phyloP scores from a whole-genome alignment of 257 asterid species.

The Scutellaria minor region DNA sequence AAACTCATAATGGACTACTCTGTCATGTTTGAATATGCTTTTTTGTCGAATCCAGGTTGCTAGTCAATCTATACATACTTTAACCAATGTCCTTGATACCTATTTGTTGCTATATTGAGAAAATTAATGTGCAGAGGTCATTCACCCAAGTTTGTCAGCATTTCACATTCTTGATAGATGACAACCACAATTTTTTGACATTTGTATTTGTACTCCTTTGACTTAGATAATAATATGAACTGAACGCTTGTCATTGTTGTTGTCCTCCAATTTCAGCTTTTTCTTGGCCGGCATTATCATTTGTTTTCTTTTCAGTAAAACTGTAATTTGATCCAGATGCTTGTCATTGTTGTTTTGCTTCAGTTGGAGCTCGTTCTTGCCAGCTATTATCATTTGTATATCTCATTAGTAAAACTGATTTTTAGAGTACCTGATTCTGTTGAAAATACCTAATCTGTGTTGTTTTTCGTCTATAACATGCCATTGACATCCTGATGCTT shows the following conservation, averaged over 20 bases:
- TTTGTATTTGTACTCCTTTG: not conserved
- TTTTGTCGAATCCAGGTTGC: not conserved
- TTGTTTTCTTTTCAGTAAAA: not conserved
- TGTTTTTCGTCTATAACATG: not conserved
- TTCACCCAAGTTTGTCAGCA: not conserved
- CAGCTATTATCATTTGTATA: no score
- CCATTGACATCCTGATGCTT: not conserved
- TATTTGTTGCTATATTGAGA: not conserved
- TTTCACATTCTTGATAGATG: not conserved
- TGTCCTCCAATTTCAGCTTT: not conserved
- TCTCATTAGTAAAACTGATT: not conserved
- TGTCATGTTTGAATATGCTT: not conserved
- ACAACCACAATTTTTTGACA: not conserved
- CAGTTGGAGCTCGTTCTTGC: not conserved
- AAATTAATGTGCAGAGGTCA: not conserved
- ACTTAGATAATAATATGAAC: not conserved
- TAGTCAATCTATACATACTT: not conserved
- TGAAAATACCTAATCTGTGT: not conserved
- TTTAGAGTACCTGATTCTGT: not conserved
- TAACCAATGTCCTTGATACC: not conserved
- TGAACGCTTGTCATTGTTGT: not conserved
- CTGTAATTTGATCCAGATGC: not conserved
- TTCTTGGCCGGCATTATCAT: no score
- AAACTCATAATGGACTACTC: not conserved
- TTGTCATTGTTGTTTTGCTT: not conserved